Evolutionary conservation across 2,329 filamentous ascomycete species (phyloP), one percentile per base, ranked within the genome.

Genomic region (Beauveria bassiana): DNA sequence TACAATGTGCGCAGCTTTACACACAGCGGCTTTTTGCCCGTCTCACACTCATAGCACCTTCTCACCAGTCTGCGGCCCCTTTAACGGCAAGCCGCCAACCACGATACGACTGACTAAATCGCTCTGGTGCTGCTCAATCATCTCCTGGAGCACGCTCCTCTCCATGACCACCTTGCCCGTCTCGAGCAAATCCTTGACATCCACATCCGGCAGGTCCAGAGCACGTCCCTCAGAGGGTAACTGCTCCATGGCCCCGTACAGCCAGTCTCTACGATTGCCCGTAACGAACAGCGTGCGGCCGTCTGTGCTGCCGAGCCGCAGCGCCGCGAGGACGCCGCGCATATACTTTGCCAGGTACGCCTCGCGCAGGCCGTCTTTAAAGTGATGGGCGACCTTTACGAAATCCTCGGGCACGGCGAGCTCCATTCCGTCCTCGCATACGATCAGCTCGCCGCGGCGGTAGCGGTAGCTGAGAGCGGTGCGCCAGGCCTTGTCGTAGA

Each of bases 401-500:
- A 81, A 85, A 61, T 81, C 81, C 16, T 74, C 70, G 0, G 83
- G 81, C 66, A 85, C 69, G 12, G 74, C 72, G 63, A 96, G 83
- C 65, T 92, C 86, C 77, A 90, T 83, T 46, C 85, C 84, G 70
- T 91, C 88, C 70, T 93, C 87, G 69, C 95, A 87, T 47, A 99
- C 85, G 66, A 97, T 79, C 69, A 99, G 78, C 78, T 98, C 91
- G 54, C 93, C 95, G 66, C 87, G 86, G 66, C 88, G 82, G 77
- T 95, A 98, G 63, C 95, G 86, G 79, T 96, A 96, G 70, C 89
- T 95, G 66, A 99, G 82, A 12, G 95, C 95, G 49, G 90, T 98
- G 71, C 95, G 86, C 91, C 91, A 98, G 10, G 95, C 95, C 68
- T 96, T 82, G 75, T 98, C 93, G 78, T 99, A 99, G 53, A 96